Conservation (phyloP, 1,284 basidiomycete genomes). For the Microbotryum intermedium region DNA sequence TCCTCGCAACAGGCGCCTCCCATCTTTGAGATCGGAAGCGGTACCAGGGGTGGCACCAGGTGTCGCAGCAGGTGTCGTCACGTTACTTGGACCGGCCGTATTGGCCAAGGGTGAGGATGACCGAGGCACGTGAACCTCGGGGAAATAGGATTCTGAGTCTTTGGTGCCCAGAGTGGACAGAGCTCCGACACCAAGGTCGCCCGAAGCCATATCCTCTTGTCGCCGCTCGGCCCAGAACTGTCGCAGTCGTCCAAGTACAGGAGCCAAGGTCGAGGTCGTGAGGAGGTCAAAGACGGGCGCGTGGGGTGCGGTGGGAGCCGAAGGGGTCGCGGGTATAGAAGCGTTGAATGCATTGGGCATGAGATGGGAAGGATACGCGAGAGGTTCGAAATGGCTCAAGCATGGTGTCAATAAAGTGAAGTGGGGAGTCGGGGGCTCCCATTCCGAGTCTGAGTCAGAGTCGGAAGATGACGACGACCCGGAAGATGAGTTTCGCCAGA, state of each 20-base stretch:
- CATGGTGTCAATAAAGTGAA: constrained; percentile 32
- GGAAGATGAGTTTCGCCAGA: constrained; percentile 32
- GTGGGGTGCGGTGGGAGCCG: not conserved
- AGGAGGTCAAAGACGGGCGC: constrained; percentile 27
- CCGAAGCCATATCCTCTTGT: constrained; percentile 28
- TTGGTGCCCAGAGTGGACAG: not conserved
- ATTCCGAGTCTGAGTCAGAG: constrained; percentile 18
- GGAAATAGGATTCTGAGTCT: constrained; percentile 14
- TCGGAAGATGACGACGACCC: constrained; percentile 25
- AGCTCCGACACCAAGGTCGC: constrained; percentile 28
- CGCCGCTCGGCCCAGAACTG: constrained; percentile 31
- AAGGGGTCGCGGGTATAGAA: not conserved
- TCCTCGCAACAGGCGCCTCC: constrained; percentile 9
- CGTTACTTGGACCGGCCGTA: not conserved
- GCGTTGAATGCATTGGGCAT: constrained; percentile 15
- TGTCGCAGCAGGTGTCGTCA: not conserved
- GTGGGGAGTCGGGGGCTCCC: constrained; percentile 30
- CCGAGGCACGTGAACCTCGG: not conserved
- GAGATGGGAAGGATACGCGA: constrained; percentile 23
- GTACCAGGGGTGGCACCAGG: constrained; percentile 18
- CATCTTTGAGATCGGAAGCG: constrained; percentile 1
- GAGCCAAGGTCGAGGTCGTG: constrained; percentile 21
- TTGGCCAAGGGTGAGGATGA: not conserved
- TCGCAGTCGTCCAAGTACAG: constrained; percentile 28
- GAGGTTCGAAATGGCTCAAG: constrained; percentile 16